These are phyloP conservation scores for Mycosarcoma maydis DNA, from an alignment of 1,284 basidiomycete genomes.

Conservation along the genomic window DNA sequence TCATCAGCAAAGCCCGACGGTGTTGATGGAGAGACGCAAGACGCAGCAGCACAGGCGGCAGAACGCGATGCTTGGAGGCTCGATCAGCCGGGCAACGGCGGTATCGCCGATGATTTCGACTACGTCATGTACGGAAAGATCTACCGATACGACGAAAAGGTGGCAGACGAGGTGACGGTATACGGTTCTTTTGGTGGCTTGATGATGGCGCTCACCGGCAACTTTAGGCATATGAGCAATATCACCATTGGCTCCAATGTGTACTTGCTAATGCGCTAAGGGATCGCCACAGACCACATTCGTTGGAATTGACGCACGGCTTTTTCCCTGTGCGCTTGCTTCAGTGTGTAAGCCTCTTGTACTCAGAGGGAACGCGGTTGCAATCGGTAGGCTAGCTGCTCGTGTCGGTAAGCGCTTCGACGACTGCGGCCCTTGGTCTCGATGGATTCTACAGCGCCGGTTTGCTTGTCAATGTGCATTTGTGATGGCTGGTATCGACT, in stretches of 20 bases:
- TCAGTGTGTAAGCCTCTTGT: no score
- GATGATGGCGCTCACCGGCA: constrained; percentile 91
- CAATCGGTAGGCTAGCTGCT: no score
- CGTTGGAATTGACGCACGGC: no score
- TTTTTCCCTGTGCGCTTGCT: no score
- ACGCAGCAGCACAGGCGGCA: constrained; percentile 48
- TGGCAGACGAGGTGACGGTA: constrained; percentile 84
- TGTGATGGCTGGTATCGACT: no score
- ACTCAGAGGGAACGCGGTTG: no score
- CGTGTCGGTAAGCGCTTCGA: no score
- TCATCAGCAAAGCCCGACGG: constrained; percentile 63
- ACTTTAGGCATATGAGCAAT: constrained; percentile 88
- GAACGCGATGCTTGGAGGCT: constrained; percentile 84
- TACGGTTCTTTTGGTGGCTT: constrained; percentile 97
- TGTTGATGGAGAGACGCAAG: constrained; percentile 27
- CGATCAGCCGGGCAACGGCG: constrained; percentile 83
- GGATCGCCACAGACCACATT: no score
- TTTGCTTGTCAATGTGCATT: no score
- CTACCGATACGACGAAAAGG: constrained; percentile 93
- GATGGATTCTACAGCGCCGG: no score
- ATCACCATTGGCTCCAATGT: constrained; percentile 92
- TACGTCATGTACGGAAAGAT: constrained; percentile 99
- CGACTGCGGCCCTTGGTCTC: no score
- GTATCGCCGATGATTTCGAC: constrained; percentile 94
- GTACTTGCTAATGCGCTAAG: constrained; percentile 81